A percentile compares a stretch with the other conserved stretches of the same genome.
phyloP scores from a whole-genome alignment of 208 protist genomes.

The Leishmania major region DNA sequence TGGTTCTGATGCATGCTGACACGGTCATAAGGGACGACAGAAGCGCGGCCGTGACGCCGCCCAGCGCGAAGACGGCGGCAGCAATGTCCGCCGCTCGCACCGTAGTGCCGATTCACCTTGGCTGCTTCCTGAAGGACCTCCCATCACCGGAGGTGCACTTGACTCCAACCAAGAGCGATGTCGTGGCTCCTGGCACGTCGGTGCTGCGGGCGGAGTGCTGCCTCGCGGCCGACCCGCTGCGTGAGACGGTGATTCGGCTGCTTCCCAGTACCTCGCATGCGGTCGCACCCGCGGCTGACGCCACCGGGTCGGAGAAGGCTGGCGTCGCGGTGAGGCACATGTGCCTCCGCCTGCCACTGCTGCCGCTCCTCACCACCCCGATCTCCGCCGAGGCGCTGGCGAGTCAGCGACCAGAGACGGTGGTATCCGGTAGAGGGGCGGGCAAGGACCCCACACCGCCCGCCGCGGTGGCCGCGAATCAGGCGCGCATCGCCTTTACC shows the following conservation, averaged over 20 bases:
- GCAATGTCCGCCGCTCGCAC: constrained; percentile 20
- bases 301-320: not conserved
- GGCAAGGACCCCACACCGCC: constrained; percentile 3
- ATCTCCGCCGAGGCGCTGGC: constrained; percentile 11
- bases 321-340: constrained; percentile 18
- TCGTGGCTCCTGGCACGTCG: not conserved
- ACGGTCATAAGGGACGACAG: constrained; percentile 1
- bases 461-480: constrained; percentile 16
- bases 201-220: constrained; percentile 21
- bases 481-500: constrained; percentile 47
- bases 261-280: not conserved
- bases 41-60: not conserved
- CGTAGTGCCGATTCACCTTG: constrained; percentile 30
- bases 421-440: not conserved
- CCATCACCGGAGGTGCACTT: constrained; percentile 23
- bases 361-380: constrained; percentile 58
- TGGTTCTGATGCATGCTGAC: constrained; percentile 22
- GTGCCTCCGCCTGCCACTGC: constrained; percentile 43
- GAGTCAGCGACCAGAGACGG: not conserved
- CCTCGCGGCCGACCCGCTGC: constrained; percentile 18
- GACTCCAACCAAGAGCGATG: not conserved
- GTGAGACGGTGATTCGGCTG: constrained; percentile 30
- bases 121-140: constrained; percentile 15
- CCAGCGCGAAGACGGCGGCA: not conserved
- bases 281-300: not conserved